Evolutionary conservation across 2,329 filamentous ascomycete species (phyloP), one percentile per base, ranked within the genome.

Genomic region (Paramyrothecium sp.): DNA sequence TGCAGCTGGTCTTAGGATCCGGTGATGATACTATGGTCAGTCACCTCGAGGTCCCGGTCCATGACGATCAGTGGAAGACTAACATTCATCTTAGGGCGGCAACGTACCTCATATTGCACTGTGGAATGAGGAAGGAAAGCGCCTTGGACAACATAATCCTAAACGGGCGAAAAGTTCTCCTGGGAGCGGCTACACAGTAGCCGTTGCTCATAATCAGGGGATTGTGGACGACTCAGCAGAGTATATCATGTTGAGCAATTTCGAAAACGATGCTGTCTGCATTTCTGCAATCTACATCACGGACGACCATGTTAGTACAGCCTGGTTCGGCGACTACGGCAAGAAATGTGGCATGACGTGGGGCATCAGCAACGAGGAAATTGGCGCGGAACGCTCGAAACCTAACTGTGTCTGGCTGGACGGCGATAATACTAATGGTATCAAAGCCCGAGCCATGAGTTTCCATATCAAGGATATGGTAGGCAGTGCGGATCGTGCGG

Each of bases 371-470:
- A 20, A 61, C 7, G 54, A 54, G 38, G 34, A 30, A 22, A 56
- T 64, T 41, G 62, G 60, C 1, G 48, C 46, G 17, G 41, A 58
- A 20, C 53, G 57, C 21, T 49, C 56, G 26, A 59, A 12, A 49
- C 59, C 61, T 10, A 61, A 60, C 20, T 69, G 66, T 53, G 55
- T 64, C 47, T 64, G 63, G 64, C 54, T 70, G 13, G 67, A 68
- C 51, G 58, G 57, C 30, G 56, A 65, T n/a, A 54, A 63, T 46
- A 62, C 57, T 13, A 63, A 59, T 55, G 44, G 49, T 17, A 56
- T 59, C 11, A 63, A 65, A 49, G 58, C 62, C 33, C 58, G 56
- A 22, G 60, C 62, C n/a, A 50, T 65, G 47, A 64, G 60, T 53
- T 63, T 63, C 54, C 63, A 65, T 30, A 22, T 63, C n/a, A 58